phyloP scores from a whole-genome alignment of 495 filamentous ascomycete genomes.

The Aspergillus haitiensis region DNA sequence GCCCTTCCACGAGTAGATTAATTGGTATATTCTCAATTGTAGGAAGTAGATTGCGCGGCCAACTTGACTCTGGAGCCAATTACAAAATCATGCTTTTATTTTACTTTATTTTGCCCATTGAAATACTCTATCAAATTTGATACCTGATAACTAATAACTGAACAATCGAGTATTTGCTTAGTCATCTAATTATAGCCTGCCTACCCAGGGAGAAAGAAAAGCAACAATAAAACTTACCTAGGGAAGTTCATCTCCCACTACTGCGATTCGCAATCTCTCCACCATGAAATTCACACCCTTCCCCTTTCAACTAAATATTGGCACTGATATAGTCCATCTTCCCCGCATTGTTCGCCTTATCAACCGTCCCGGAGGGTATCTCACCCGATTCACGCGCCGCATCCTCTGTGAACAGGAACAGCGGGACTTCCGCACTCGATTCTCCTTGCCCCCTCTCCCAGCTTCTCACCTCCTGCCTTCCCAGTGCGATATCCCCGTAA shows the following conservation, averaged over 20 bases:
- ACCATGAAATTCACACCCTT: conserved; percentile 38
- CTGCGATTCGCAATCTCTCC: not conserved
- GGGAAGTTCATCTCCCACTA: not conserved
- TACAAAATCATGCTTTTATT: no score
- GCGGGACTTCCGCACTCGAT: conserved; percentile 40
- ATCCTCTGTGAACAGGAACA: conserved; percentile 51
- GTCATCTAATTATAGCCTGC: no score
- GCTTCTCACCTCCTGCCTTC: conserved; percentile 16
- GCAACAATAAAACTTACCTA: not conserved
- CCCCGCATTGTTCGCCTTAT: conserved; percentile 51
- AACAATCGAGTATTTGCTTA: no score
- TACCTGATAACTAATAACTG: no score
- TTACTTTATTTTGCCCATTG: no score
- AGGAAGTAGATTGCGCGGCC: no score
- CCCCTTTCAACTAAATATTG: conserved; percentile 47
- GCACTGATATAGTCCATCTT: conserved; percentile 56
- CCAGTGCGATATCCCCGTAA: conserved; percentile 19
- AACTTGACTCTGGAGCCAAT: no score
- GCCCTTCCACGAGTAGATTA: no score
- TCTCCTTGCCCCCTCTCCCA: conserved; percentile 26
- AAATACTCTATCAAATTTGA: no score
- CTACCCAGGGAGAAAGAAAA: no score
- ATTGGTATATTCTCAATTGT: no score
- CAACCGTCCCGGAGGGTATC: conserved; percentile 37
- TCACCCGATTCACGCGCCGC: conserved; percentile 52